Evolutionary conservation across 495 filamentous ascomycete genomes (phyloP), one percentile per base, ranked within the genome.

Genomic region (Podospora sp.): DNA sequence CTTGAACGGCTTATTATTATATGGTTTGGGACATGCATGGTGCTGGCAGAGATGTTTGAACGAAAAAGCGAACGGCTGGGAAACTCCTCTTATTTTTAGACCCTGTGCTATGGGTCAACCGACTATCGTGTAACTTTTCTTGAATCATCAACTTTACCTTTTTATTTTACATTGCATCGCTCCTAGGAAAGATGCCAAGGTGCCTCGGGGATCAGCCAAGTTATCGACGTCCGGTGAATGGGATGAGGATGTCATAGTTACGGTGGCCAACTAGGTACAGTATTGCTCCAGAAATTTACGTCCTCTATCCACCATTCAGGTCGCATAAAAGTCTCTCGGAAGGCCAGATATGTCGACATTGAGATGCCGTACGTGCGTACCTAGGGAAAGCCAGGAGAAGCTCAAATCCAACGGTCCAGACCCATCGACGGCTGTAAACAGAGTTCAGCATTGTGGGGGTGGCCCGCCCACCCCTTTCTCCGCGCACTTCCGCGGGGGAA

Each of bases 401-500:
- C 3, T 33, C 29, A 33, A 33, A 33, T 33, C 29, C 40, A 46
- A 14, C 11, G 40, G 40, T 18, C 40, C 40, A 46, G 40, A 18
- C 40, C 40, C 40, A 14, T 46, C 16, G 40, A 46, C 5, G 16
- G 40, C 40, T 46, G 11, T 18, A 46, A 46, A 55, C 25, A 55
- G 25, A 33, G 25, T 59, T 20, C 26, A 26, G 56, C 16, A 7
- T 35, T 59, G 56, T 59, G 56, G 56, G 56, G 56, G 56, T 59
- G 16, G 33, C 26, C 24, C 24, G 33, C 56, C 56, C 56, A 26
- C 27, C 52, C 20, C 40, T 63, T 63, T 66, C 65, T 66, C 65
- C 65, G 65, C 65, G 65, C 40, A 46, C 40, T 46, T 46, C 40
- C 40, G 40, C 40, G 40, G 40, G 40, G 40, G 40, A 46, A 46